These are phyloP conservation scores for Botryotinia narcissicola DNA, from an alignment of 2,329 filamentous ascomycete genomes.

Conservation along the genomic window DNA sequence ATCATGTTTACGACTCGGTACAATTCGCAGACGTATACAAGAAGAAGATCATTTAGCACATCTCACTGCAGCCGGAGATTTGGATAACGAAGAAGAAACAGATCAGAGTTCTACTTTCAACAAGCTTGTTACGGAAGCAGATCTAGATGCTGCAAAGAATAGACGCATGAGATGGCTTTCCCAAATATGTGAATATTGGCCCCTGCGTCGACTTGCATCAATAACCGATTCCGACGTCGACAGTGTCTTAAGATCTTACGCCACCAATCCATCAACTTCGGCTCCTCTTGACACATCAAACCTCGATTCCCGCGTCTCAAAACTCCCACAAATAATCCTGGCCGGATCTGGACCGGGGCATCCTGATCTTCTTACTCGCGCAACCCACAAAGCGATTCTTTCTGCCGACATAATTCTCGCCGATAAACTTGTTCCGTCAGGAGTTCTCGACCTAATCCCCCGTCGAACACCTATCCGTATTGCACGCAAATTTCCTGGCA, in stretches of 20 bases:
- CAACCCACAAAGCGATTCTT: constrained; percentile 73
- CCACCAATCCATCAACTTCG: constrained; percentile 37
- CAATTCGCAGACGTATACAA: constrained; percentile 67
- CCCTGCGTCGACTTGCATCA: constrained; percentile 73
- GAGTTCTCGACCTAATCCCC: constrained; percentile 85
- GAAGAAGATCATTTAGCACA: constrained; percentile 61
- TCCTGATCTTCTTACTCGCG: constrained; percentile 83
- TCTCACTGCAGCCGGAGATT: constrained; percentile 34
- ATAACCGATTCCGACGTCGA: constrained; percentile 80
- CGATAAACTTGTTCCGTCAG: constrained; percentile 80
- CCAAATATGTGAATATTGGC: constrained; percentile 99
- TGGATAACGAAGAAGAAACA: constrained; percentile 50
- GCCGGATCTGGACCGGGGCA: constrained; percentile 92
- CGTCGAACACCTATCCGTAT: constrained; percentile 87
- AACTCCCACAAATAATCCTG: constrained; percentile 72
- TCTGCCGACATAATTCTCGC: constrained; percentile 76
- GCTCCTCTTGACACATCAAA: constrained; percentile 35
- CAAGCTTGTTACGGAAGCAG: constrained; percentile 70
- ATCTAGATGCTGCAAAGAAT: constrained; percentile 70
- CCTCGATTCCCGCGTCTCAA: constrained; percentile 34
- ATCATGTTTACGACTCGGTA: constrained; percentile 76
- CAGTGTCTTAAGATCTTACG: constrained; percentile 71
- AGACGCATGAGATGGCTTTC: constrained; percentile 88
- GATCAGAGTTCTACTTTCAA: constrained; percentile 86
- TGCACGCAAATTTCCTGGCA: constrained; percentile 95